Evolutionary conservation across 1,139 yeast genomes (phyloP).

Genomic region (Debaryomyces robertsiae): DNA sequence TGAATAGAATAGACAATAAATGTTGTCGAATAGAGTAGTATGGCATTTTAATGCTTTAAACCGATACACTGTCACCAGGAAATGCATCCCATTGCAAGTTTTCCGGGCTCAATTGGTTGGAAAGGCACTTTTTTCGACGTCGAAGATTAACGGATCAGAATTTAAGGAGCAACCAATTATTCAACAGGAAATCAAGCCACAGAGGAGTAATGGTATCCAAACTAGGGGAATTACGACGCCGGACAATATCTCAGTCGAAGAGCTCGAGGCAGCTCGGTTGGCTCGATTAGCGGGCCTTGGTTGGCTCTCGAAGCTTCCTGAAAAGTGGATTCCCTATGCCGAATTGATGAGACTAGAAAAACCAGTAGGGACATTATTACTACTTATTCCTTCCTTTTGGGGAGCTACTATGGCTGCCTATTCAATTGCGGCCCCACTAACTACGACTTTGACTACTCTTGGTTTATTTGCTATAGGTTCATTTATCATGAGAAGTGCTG

Average conservation of each 20-base stretch:
- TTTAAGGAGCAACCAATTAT: constrained; percentile 4
- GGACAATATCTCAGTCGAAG: constrained; percentile 57
- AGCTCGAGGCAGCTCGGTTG: constrained; percentile 56
- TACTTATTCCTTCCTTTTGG: constrained; percentile 81
- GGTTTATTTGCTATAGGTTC: constrained; percentile 81
- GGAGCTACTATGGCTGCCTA: constrained; percentile 86
- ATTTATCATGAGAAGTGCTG: constrained; percentile 94
- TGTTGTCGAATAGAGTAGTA: neutral
- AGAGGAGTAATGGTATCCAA: constrained; percentile 2
- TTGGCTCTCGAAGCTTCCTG: constrained; percentile 65
- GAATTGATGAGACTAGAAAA: constrained; percentile 89
- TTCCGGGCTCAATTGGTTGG: neutral
- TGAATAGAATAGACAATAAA: neutral
- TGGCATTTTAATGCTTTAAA: neutral
- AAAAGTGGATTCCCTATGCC: constrained; percentile 81
- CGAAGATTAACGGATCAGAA: neutral
- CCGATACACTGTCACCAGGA: neutral
- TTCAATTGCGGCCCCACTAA: constrained; percentile 65
- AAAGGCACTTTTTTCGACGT: constrained; percentile 4
- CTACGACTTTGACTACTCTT: constrained; percentile 59
- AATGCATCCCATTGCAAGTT: neutral
- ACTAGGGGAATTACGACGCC: too few species aligned
- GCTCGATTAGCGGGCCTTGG: constrained; percentile 64
- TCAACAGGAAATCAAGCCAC: neutral
- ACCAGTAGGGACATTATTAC: constrained; percentile 88